Base-by-base conservation (phyloP, 306 rosid genomes). In the Lotus japonicus region DNA sequence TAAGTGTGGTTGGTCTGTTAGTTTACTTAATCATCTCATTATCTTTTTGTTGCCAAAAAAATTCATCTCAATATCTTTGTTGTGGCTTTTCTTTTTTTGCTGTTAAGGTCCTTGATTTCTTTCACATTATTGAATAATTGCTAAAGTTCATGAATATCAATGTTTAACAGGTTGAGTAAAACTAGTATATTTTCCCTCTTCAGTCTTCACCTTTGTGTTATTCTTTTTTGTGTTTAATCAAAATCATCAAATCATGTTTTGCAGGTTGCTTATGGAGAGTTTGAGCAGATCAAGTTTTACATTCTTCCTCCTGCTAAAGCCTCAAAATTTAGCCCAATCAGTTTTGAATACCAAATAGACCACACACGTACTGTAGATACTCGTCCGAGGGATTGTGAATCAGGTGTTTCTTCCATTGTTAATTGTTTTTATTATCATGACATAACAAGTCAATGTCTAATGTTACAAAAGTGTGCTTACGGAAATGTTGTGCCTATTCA, bases 241-340 rank as follows among this genome's bases (percentile, higher is more conserved):
- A 49, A 58, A 60, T 53, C 59, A 71, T 31, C 5, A 36, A 56
- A 57, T 5, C 51, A 9, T 61, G 28, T 59, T 58, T 61, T 66
- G 53, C 74, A 82, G 86, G 79, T 82, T 79, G 86, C 79, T 65
- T 6, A 48, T 54, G 51, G 59, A 17, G 36, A 38, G 33, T 57
- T 58, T 60, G 69, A 55, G 65, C 65, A 21, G 21, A 60, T 23
- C 72, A 75, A 66, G 49, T 70, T 84, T 59, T 82, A 73, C 76
- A 14, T 84, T 65, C 72, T 84, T 55, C 82, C 89, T 38, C 84
- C 88, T 51, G 46, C 54, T 35, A 39, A 48, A 42, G 72, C 36
- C 60, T 58, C 73, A 43, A 46, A 51, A 26, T 69, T 66, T 10
- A 42, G 26, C 61, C 14, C 66, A 5, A 46, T 68, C 44, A 48